Evolutionary conservation across 495 filamentous ascomycete species (phyloP).

Genomic region (Terfezia claveryi): DNA sequence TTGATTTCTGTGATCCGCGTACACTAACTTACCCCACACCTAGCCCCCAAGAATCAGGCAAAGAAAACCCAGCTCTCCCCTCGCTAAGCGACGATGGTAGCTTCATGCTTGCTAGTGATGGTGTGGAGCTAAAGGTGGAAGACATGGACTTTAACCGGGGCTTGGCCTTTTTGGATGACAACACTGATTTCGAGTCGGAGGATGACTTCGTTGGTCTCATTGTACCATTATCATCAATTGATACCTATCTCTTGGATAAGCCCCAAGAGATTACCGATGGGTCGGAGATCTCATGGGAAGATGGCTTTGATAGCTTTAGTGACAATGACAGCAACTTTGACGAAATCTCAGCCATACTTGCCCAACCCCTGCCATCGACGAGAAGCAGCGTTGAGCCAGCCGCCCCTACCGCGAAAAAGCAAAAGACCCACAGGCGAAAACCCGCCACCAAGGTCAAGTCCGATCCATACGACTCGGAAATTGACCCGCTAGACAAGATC

Average conservation of each 20-base stretch:
- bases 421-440: conserved; percentile 35
- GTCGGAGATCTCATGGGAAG: conserved; percentile 50
- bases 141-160: conserved; percentile 33
- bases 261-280: conserved; percentile 53
- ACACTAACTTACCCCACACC: conserved; percentile 62
- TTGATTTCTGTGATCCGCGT: conserved; percentile 83
- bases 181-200: conserved; percentile 81
- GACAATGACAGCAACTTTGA: conserved; percentile 30
- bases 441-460: conserved; percentile 31
- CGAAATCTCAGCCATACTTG: conserved; percentile 14
- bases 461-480: conserved; percentile 19
- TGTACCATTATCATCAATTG: conserved; percentile 36
- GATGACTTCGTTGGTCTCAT: conserved; percentile 70
- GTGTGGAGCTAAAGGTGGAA: conserved; percentile 24
- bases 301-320: conserved; percentile 36
- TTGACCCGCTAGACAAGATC: conserved; percentile 17
- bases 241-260: conserved; percentile 29
- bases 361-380: conserved; percentile 25
- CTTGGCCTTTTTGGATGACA: conserved; percentile 50
- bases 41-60: conserved; percentile 25
- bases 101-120: conserved; percentile 43
- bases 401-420: conserved; percentile 22
- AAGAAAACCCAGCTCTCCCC: conserved; percentile 37
- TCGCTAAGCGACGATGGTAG: conserved; percentile 48
- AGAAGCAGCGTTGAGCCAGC: conserved; percentile 6